phyloP scores from a whole-genome alignment of 2,329 filamentous ascomycete genomes.

The Botrytis hyacinthi region DNA sequence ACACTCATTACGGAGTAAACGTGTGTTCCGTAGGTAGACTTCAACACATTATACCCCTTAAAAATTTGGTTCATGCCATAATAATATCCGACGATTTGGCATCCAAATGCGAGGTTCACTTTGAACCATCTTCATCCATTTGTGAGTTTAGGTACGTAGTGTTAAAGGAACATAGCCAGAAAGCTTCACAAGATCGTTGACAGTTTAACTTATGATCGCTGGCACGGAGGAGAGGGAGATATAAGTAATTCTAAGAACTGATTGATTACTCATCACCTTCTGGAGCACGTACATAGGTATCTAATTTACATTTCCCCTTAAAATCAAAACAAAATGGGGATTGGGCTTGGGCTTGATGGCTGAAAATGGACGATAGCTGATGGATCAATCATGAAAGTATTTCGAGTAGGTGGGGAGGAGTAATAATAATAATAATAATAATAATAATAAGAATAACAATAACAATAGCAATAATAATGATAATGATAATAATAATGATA shows the following conservation, averaged over 20 bases:
- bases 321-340: neutral
- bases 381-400: neutral
- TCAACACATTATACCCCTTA: neutral
- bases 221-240: neutral
- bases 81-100: neutral
- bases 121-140: neutral
- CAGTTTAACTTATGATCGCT: neutral
- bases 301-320: neutral
- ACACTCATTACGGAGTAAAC: neutral
- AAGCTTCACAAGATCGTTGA: neutral
- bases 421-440: neutral
- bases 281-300: neutral
- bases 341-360: neutral
- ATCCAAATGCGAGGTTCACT: too few relatives aligned
- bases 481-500: neutral
- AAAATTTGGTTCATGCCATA: neutral
- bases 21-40: neutral
- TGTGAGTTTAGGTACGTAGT: neutral
- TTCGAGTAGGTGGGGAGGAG: neutral
- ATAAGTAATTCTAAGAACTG: neutral
- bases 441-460: too few relatives aligned
- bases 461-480: too few relatives aligned
- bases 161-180: neutral
- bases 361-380: neutral
- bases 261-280: neutral